Base-by-base conservation (phyloP, 257 asterid species). In the Scutellaria galericulata region DNA sequence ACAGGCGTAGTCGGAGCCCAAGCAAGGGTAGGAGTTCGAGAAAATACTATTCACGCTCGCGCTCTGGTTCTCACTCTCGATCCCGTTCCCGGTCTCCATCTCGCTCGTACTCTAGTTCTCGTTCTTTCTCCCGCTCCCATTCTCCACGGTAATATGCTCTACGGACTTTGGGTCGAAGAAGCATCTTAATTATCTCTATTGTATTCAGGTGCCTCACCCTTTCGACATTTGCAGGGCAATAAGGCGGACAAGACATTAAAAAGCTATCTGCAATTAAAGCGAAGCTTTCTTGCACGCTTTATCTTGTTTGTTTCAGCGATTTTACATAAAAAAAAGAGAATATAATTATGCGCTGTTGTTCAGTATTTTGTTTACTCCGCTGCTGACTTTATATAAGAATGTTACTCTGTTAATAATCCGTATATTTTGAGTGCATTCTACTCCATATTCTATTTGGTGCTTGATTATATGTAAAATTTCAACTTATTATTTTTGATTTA, bases 1-100 rank as follows among this genome's bases (percentile, higher is more conserved):
- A 84, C 86, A 80, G 84, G 22, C 86, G 81, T 51, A 88, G 98
- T 74, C 85, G 91, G 52, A 93, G 97, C 73, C 88, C 80, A 51
- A 90, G 93, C 85, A 83, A 87, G 75, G 86, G 81, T 60, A 68
- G 88, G 83, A 82, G 85, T 77, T 78, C 87, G n/a, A 82, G 82
- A 22, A 82, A 82, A 78, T 58, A 72, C 70, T 79, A 20, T 70
- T 89, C 93, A 0, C 85, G 79, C 9, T 87, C 94, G 11, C 76
- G 68, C 8, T 87, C 37, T 31, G 37, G 37, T 31, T 31, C 37
- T 0, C 80, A 45, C 7, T 78, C 90, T 0, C 82, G 63, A 0
- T 76, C 93, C 3, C 74, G 68, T 4, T 84, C 96, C 20, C 89
- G 51, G 5, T 82, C 86, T 2, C 81, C 68, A 1, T 78, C 86